Conservation (phyloP, 202 grass and related monocot genomes). For the Musa balbisiana region DNA sequence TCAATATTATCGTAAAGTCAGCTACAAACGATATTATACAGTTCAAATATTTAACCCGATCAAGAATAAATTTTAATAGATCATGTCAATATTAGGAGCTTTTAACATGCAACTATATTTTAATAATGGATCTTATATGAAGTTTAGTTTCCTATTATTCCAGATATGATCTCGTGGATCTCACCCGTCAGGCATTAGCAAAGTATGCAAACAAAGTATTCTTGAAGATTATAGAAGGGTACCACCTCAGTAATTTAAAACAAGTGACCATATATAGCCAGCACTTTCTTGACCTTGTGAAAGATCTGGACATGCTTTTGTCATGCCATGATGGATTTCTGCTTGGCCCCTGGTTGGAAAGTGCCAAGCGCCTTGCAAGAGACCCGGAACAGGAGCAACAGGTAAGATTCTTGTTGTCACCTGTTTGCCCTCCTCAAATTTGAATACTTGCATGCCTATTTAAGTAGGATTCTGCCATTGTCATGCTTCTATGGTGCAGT, state of each 20-base stretch:
- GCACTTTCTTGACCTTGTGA: conserved; percentile 54
- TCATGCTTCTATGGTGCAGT: conserved; percentile 36
- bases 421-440: conserved; percentile 1
- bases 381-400: conserved; percentile 41
- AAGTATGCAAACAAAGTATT: conserved; percentile 80
- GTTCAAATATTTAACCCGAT: no score
- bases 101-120: no score
- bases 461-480: background rate
- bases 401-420: conserved; percentile 29
- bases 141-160: background rate
- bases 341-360: conserved; percentile 75
- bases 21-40: no score
- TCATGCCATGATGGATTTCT: conserved; percentile 72
- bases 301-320: conserved; percentile 50
- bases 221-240: conserved; percentile 44
- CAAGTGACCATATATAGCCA: conserved; percentile 36
- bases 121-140: background rate
- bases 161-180: conserved; percentile 76
- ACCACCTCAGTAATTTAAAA: conserved; percentile 36
- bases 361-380: conserved; percentile 56
- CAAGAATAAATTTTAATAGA: no score
- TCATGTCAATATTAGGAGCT: no score
- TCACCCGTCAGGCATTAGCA: conserved; percentile 70
- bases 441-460: background rate
- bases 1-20: background rate